Base-by-base conservation (phyloP, 2,329 filamentous ascomycete species). In the Talaromyces amestolkiae region DNA sequence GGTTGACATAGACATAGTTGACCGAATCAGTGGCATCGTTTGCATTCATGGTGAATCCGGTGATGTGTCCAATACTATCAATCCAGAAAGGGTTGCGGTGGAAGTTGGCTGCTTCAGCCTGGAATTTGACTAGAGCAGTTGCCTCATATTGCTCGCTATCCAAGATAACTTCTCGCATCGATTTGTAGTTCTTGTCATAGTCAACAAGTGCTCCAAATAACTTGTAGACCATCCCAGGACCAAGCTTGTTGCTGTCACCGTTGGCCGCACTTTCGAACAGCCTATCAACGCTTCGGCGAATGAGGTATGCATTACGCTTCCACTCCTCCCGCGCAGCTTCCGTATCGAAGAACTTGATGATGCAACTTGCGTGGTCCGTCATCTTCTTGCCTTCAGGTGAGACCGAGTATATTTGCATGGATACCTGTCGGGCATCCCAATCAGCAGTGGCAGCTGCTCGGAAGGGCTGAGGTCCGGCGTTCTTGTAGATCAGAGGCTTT, bases 401-500 rank as follows among this genome's bases (percentile, higher is more conserved):
- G 24, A 80, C 75, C 22, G 76, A 77, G 69, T 75, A 78, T 11
- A 77, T 73, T 22, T 76, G 68, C 0, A 79, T 66, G 2, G 72
- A 65, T 17, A 73, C 73, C 31, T 66, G 72, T 65, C 75, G 74
- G 3, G 74, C 70, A 9, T 69, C 69, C 74, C 77, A 78, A 61
- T 78, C 74, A 17, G 73, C 72, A 13, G 71, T 75, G n/a, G 76
- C 76, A 19, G 73, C 74, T 17, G 76, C 71, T 24, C 74, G 76
- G 69, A 80, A 74, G 1, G 76, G 72, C 53, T 79, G 76, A 58
- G 75, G 72, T 22, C 76, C 77, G n/a, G 39, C 60, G 43, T 70
- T 72, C 66, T 77, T 76, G 22, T 75, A 72, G 59, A 93, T 89
- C 66, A 93, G 80, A 39, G 89, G 87, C 64, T 77, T 77, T 2